phyloP scores from a whole-genome alignment of 768 basidiomycete species.

The Podaxis sp. region DNA sequence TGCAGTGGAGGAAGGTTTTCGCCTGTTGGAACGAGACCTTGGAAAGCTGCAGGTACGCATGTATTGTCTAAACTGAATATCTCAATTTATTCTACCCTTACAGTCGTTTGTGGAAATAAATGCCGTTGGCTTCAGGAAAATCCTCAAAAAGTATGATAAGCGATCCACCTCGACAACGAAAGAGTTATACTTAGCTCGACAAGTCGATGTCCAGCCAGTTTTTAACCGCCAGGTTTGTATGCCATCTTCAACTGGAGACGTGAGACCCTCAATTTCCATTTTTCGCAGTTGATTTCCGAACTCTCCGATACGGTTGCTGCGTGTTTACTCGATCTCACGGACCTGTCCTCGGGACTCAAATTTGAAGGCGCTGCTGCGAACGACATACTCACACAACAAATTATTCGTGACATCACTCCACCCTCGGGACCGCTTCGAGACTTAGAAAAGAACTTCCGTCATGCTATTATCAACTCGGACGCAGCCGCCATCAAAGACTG shows the following conservation, averaged over 20 bases:
- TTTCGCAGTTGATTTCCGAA: slow-evolving; percentile 82
- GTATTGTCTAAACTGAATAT: background rate
- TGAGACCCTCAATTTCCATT: background rate
- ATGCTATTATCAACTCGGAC: slow-evolving; percentile 68
- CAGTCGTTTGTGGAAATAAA: slow-evolving; percentile 98
- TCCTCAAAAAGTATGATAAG: slow-evolving; percentile 98
- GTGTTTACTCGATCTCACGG: slow-evolving; percentile 76
- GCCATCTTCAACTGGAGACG: slow-evolving; percentile 21
- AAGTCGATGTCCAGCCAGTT: slow-evolving; percentile 98
- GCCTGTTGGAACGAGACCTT: slow-evolving; percentile 90
- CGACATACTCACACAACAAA: slow-evolving; percentile 73
- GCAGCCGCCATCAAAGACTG: slow-evolving; percentile 63
- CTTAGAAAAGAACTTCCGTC: slow-evolving; percentile 83
- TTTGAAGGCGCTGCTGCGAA: slow-evolving; percentile 79
- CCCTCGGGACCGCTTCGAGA: slow-evolving; percentile 80
- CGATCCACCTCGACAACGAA: slow-evolving; percentile 93
- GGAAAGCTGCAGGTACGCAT: slow-evolving; percentile 84
- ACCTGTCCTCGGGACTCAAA: slow-evolving; percentile 70
- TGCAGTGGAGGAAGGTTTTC: slow-evolving; percentile 95
- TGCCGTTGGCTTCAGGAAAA: slow-evolving; percentile 94
- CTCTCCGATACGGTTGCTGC: slow-evolving; percentile 89
- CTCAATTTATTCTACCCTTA: slow-evolving; percentile 15
- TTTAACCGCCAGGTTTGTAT: slow-evolving; percentile 83
- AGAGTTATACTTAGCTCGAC: slow-evolving; percentile 92
- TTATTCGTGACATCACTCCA: slow-evolving; percentile 59